Base-by-base conservation (phyloP, 2,329 filamentous ascomycete species). In the Aspergillus pseudoglaucus region DNA sequence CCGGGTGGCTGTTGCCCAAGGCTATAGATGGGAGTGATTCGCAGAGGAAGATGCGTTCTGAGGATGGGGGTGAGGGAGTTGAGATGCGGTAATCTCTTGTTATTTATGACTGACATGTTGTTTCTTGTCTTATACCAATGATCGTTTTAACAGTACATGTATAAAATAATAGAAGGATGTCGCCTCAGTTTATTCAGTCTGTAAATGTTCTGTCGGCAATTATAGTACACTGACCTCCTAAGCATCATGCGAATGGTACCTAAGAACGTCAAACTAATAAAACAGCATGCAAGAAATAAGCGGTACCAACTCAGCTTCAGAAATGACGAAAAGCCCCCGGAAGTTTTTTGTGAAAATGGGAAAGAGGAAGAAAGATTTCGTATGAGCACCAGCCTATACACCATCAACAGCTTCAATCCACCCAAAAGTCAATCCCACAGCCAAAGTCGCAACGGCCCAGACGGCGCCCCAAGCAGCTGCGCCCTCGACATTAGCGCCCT, bases 401-500 rank as follows among this genome's bases (percentile, higher is more conserved):
- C 63, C 65, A 45, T 69, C 65, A 27, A 66, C 68, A 6, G 59
- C 65, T 49, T 69, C 67, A 42, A 71, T 63, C 69, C 69, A 72
- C 23, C 61, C 61, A 53, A 67, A 72, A 25, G 57, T 51, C 37
- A 54, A 48, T 4, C 65, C 67, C 25, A 59, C 58, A 8, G 52
- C 50, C 48, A 65, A 35, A 2, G 57, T 59, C 3, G 65, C 86
- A 18, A 76, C 59, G n/a, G 80, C 80, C 89, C 89, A 96, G 32
- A 91, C 74, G 18, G 74, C 73, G 2, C 87, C 83, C 75, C 90
- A 97, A 0, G 78, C 80, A 3, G 75, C 70, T 1, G 90, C 88
- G 9, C 90, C 91, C 1, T 73, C 58, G 3, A 80, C 53, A 59
- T 90, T 85, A 9, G 88, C 81, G 4, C 88, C 86, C 40, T 81